A percentile compares a stretch with the other conserved stretches of the same genome.
Evolutionary conservation across 371 early-diverging fungal species (phyloP).

Genomic region (Apophysomyces elegans): DNA sequence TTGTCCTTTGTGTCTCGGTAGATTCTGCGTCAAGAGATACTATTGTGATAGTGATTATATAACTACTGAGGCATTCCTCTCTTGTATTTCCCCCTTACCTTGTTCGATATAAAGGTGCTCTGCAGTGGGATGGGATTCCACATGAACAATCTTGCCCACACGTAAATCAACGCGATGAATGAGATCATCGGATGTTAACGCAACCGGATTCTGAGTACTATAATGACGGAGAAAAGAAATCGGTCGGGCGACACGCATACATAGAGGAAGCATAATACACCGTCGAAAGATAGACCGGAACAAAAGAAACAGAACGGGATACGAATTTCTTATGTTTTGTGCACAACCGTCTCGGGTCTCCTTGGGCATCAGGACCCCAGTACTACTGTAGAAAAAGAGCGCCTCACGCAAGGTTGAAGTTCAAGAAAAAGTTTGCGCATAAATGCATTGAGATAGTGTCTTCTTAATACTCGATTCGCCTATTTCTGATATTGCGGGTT

Average conservation of each 20-base stretch:
- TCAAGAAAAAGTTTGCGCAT: no score
- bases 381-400: no score
- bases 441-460: no score
- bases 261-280: slow-evolving; percentile 12
- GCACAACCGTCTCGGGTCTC: no score
- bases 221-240: neutral
- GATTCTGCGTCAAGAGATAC: neutral
- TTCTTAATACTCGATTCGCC: neutral
- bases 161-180: slow-evolving; percentile 70
- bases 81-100: slow-evolving; percentile 28
- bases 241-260: neutral
- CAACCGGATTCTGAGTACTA: neutral
- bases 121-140: slow-evolving; percentile 73
- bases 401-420: no score
- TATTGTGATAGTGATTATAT: neutral
- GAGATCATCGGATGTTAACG: slow-evolving; percentile 41
- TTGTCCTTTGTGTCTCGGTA: slow-evolving; percentile 62
- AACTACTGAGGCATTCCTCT: neutral
- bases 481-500: no score
- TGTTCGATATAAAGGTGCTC: slow-evolving; percentile 79
- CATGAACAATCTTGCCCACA: slow-evolving; percentile 74
- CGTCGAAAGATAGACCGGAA: neutral
- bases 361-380: no score
- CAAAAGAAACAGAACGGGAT: neutral
- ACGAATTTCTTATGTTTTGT: no score